Percentiles rank a stretch among this genome's conserved stretches.
These are phyloP conservation scores for Flammula alnicola DNA, from an alignment of 1,284 basidiomycete species.

Conservation along the genomic window DNA sequence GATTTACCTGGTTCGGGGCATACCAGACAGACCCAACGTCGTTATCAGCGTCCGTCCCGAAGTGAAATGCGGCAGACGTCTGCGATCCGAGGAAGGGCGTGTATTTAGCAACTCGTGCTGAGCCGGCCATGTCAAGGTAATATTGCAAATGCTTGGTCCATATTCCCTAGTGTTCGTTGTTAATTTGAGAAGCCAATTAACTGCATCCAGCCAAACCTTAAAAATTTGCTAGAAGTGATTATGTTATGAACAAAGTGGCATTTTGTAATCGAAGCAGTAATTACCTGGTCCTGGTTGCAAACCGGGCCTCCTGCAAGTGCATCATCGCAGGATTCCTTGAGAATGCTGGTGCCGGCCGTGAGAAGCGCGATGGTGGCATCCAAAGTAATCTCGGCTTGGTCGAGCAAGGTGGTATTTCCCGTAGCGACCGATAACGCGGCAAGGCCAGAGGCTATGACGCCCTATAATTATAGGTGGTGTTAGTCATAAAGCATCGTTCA, in stretches of 20 bases:
- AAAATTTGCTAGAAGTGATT: slow-evolving; percentile 44
- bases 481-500: no score
- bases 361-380: slow-evolving; percentile 51
- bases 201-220: no score
- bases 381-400: slow-evolving; percentile 55
- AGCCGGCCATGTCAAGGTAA: slow-evolving; percentile 44
- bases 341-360: slow-evolving; percentile 40
- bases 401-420: slow-evolving; percentile 42
- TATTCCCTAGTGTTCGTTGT: slow-evolving; percentile 34
- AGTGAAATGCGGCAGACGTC: slow-evolving; percentile 41
- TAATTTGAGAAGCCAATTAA: neutral
- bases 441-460: slow-evolving; percentile 57
- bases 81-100: slow-evolving; percentile 44
- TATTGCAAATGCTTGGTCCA: slow-evolving; percentile 51
- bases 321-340: slow-evolving; percentile 58
- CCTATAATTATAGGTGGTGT: no score
- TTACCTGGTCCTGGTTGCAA: slow-evolving; percentile 55
- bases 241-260: neutral
- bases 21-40: slow-evolving; percentile 57
- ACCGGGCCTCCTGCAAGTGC: slow-evolving; percentile 38
- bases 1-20: slow-evolving; percentile 40
- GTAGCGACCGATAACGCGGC: slow-evolving; percentile 47
- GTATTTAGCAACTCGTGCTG: slow-evolving; percentile 42
- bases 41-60: slow-evolving; percentile 38
- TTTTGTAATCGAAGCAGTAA: slow-evolving; percentile 3